Evolutionary conservation across 192 early-diverging fungal genomes (phyloP).

Genomic region (Coemansia sp.): DNA sequence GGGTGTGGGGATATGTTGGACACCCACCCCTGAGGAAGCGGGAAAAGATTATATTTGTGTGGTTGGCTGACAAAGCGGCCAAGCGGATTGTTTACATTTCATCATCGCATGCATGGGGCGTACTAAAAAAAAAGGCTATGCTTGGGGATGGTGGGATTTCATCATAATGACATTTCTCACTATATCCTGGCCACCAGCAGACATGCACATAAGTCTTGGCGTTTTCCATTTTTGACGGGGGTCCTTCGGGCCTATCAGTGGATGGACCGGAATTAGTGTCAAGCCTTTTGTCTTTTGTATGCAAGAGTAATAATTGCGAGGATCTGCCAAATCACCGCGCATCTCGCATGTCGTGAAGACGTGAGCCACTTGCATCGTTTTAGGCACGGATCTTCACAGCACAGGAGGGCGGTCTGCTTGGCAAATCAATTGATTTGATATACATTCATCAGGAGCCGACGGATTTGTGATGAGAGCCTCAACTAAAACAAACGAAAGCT

Average conservation of each 20-base stretch:
- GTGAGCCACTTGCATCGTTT: too few species aligned
- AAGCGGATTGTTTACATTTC: conserved; percentile 8
- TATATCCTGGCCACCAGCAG: neutral
- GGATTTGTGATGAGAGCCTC: too few species aligned
- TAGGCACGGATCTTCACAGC: too few species aligned
- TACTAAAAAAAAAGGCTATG: neutral
- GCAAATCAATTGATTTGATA: too few species aligned
- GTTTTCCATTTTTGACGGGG: neutral
- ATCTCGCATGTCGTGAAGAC: too few species aligned
- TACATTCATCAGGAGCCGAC: too few species aligned
- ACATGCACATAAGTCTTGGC: conserved; percentile 2
- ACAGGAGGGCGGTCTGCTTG: too few species aligned
- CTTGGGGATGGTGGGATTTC: neutral
- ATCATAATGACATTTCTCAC: conserved; percentile 6
- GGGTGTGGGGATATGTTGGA: too few species aligned
- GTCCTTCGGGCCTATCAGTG: neutral
- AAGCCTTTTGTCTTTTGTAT: neutral
- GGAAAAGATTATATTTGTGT: too few species aligned
- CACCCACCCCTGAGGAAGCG: too few species aligned
- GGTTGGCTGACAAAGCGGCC: neutral
- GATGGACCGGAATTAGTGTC: neutral
- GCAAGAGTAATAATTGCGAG: neutral
- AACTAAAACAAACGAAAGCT: too few species aligned
- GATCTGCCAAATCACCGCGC: too few species aligned
- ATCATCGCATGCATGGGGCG: conserved; percentile 5